Evolutionary conservation across 768 basidiomycete species (phyloP).

Genomic region (Naganishia vaughanmartiniae): DNA sequence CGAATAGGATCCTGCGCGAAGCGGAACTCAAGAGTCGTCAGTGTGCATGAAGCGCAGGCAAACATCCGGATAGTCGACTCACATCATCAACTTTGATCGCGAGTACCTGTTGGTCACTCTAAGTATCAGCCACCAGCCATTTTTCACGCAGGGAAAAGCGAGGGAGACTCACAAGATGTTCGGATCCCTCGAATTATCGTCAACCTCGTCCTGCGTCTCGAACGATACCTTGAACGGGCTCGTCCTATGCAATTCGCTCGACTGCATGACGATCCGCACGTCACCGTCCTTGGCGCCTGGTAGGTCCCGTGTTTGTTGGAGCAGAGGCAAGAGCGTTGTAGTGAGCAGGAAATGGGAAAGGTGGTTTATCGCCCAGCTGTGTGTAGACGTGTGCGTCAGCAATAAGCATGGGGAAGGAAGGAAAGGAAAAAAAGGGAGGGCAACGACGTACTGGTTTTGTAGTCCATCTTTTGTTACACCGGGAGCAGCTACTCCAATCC

Average conservation of each 20-base stretch:
- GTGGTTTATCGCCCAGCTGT: conserved; percentile 45
- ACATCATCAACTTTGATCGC: conserved; percentile 47
- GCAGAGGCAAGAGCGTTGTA: conserved; percentile 40
- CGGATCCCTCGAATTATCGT: conserved; percentile 39
- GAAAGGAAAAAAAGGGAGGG: too few species aligned
- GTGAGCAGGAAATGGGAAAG: conserved; percentile 43
- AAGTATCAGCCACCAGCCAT: neutral
- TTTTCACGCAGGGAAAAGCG: neutral
- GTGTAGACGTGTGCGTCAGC: neutral
- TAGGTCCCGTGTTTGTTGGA: conserved; percentile 41
- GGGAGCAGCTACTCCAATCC: conserved; percentile 49
- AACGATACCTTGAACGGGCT: conserved; percentile 42
- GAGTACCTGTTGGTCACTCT: conserved; percentile 32
- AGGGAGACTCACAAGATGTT: conserved; percentile 36
- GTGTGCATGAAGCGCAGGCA: too few species aligned
- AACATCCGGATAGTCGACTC: conserved; percentile 27
- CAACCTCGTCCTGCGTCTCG: conserved; percentile 46
- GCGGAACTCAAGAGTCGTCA: neutral
- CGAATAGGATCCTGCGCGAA: conserved; percentile 42
- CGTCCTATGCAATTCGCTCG: conserved; percentile 45
- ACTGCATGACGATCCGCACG: conserved; percentile 45
- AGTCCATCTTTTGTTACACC: conserved; percentile 45
- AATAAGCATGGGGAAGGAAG: neutral
- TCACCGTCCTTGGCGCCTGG: conserved; percentile 35
- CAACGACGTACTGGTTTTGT: conserved; percentile 39